These are phyloP conservation scores for Herpetospermum pedunculosum DNA, from an alignment of 306 rosid genomes.

Conservation along the genomic window DNA sequence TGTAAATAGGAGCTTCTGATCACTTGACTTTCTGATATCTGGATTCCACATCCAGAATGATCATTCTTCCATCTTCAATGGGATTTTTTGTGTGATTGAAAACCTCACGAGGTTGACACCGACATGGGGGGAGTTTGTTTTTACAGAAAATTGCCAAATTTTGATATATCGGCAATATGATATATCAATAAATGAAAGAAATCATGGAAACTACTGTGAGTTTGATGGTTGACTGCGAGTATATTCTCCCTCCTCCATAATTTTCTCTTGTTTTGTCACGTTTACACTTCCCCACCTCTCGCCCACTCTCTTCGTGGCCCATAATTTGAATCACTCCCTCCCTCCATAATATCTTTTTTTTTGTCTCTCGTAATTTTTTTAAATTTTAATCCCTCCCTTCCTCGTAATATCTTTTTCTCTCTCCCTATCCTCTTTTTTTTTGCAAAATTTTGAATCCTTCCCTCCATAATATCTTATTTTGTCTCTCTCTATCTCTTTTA, in stretches of 20 bases:
- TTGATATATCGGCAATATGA: not conserved
- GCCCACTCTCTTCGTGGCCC: not conserved
- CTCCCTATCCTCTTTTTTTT: no score
- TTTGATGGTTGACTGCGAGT: not conserved
- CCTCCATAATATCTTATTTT: no score
- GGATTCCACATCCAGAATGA: not conserved
- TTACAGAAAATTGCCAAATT: not conserved
- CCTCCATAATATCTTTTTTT: not conserved
- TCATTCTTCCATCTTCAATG: not conserved
- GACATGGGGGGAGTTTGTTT: not conserved
- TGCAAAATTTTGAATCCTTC: no score
- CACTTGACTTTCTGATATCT: not conserved
- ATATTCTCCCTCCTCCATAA: not conserved
- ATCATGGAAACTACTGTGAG: not conserved
- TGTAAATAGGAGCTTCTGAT: not conserved
- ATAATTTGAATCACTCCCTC: not conserved
- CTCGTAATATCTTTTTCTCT: no score
- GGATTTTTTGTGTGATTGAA: not conserved
- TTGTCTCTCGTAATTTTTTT: no score
- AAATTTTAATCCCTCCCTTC: no score
- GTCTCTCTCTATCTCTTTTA: no score
- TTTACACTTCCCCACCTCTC: not conserved
- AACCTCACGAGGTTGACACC: not conserved
- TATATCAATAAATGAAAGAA: not conserved
- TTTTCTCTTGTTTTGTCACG: not conserved